Percentiles rank a stretch among this genome's conserved stretches.
These are phyloP conservation scores for Syncephalastrum sp. DNA, from an alignment of 371 early-diverging fungal genomes.

Conservation along the genomic window DNA sequence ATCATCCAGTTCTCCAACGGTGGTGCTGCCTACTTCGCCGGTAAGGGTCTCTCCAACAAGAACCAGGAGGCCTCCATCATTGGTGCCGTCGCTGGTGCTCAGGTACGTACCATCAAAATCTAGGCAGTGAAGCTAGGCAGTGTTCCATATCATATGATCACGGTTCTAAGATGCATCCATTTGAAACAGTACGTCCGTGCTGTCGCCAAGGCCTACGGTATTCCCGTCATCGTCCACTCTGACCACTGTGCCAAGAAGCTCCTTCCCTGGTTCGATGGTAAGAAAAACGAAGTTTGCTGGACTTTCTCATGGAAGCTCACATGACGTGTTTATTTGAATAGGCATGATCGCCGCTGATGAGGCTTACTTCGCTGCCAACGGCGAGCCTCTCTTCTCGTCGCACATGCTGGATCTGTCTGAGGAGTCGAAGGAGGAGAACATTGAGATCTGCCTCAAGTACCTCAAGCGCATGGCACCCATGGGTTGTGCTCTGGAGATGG, in stretches of 20 bases:
- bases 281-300: background rate
- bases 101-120: slow-evolving; percentile 25
- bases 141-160: too few species aligned
- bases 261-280: slow-evolving; percentile 89
- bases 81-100: slow-evolving; percentile 89
- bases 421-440: slow-evolving; percentile 89
- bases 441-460: slow-evolving; percentile 82
- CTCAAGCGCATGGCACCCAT: slow-evolving; percentile 85
- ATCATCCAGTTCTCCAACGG: slow-evolving; percentile 94
- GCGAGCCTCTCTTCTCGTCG: slow-evolving; percentile 92
- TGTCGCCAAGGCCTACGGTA: slow-evolving; percentile 86
- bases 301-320: background rate
- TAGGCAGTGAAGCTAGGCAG: too few species aligned
- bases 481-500: slow-evolving; percentile 87
- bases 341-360: slow-evolving; percentile 90
- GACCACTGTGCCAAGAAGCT: slow-evolving; percentile 96
- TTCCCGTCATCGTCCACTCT: slow-evolving; percentile 87
- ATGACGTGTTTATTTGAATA: background rate
- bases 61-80: slow-evolving; percentile 84
- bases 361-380: slow-evolving; percentile 84
- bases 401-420: slow-evolving; percentile 95
- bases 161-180: background rate
- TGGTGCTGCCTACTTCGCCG: slow-evolving; percentile 86
- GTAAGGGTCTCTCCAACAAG: slow-evolving; percentile 87
- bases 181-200: slow-evolving; percentile 64